phyloP scores from a whole-genome alignment of 2,329 filamentous ascomycete species.

The Botrytis fabae region DNA sequence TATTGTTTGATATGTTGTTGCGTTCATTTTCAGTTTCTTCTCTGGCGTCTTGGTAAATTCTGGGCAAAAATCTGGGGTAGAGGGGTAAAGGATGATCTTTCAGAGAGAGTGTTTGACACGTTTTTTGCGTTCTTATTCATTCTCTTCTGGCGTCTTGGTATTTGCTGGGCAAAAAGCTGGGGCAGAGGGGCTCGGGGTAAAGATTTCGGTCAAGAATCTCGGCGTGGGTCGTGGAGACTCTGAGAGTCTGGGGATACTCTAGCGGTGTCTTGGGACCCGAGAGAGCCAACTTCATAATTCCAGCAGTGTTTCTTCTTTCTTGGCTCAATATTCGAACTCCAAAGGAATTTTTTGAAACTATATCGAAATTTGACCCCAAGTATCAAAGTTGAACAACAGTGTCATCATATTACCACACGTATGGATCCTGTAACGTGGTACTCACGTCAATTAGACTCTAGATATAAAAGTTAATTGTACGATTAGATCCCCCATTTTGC shows the following conservation, averaged over 20 bases:
- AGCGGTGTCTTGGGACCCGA: neutral
- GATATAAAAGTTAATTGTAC: neutral
- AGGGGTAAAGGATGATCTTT: neutral
- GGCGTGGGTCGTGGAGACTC: neutral
- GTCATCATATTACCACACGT: neutral
- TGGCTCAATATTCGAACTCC: neutral
- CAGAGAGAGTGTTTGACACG: no score
- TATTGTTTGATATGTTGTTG: no score
- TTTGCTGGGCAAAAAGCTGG: neutral
- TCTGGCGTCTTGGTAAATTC: neutral
- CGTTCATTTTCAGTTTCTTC: neutral
- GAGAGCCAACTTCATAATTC: neutral
- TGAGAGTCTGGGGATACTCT: neutral
- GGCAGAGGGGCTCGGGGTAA: conserved; percentile 6
- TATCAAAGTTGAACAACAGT: neutral
- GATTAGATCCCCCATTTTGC: neutral
- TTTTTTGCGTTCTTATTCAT: neutral
- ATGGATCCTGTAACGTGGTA: conserved; percentile 1
- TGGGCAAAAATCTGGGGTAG: conserved; percentile 5
- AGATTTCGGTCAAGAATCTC: neutral
- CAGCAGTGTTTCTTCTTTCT: neutral
- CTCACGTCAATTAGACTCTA: neutral
- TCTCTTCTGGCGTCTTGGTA: neutral
- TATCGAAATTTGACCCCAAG: neutral
- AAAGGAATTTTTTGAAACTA: neutral